Evolutionary conservation across 2,329 filamentous ascomycete species (phyloP), one percentile per base, ranked within the genome.

Genomic region (Pezicula radicicola): DNA sequence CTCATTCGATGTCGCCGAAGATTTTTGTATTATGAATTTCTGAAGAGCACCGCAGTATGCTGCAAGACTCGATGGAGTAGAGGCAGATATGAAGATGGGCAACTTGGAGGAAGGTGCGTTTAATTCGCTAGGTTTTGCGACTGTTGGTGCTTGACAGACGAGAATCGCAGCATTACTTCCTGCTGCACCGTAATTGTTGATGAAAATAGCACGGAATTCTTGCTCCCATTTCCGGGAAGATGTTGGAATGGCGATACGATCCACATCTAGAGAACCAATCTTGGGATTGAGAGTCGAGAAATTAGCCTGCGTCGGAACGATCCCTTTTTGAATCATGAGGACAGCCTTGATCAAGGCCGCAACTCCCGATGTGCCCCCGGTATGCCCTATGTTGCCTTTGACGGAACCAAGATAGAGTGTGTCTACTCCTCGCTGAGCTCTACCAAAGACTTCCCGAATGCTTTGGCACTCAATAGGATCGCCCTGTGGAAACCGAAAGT

Each of bases 321-420:
- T 47, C 3, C 44, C 47, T 4, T 61, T 35, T 16, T 61, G 48
- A 13, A 67, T 50, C 46, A 73, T 66, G 13, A 78, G 45, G 2
- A 72, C 59, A 15, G 63, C 62, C 50, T 80, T 80, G 19, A 80
- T 68, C 2, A 79, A 19, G 0, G 66, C 66, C 0, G 67, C 66
- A 0, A 79, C 48, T 0, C 75, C 77, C 1, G 70, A 68, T 0
- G 74, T 72, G 0, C 67, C 70, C 55, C 78, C 76, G 0, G 62
- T 59, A 52, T 80, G 77, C 0, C 76, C 76, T 13, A 75, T 51
- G 42, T 72, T 71, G 7, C 68, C 61, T 53, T 74, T 73, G 21
- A 72, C 55, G 4, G 53, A 61, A 15, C 50, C 46, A 19, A 58
- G 21, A 30, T 30, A 27, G 3, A 56, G 39, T 3, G n/a, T n/a